Conservation (phyloP, 139 green algal species). For the Pseudopediastrum boryanum region DNA sequence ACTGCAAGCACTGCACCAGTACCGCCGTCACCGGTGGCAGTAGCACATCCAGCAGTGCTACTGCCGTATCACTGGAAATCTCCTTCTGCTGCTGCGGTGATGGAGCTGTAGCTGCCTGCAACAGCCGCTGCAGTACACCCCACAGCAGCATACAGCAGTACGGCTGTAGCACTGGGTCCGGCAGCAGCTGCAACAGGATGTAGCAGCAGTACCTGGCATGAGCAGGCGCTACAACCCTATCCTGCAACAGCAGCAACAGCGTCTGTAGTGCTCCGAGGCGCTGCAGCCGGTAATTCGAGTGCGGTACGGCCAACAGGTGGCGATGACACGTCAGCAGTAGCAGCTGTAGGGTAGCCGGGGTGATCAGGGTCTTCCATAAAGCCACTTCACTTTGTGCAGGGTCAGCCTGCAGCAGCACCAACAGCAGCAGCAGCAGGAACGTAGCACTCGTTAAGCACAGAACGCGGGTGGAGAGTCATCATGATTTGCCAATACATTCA, state of each 20-base stretch:
- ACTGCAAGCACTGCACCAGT: slow-evolving; percentile 41
- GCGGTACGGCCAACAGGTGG: slow-evolving; percentile 33
- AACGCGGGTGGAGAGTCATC: background rate
- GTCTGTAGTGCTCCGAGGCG: slow-evolving; percentile 44
- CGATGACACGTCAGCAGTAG: slow-evolving; percentile 50
- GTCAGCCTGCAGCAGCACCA: no score
- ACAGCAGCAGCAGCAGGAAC: background rate
- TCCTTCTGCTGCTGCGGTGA: background rate
- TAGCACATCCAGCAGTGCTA: slow-evolving; percentile 22
- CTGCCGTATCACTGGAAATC: background rate
- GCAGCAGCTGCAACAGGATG: slow-evolving; percentile 53
- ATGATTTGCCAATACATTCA: background rate
- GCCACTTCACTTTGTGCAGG: no score
- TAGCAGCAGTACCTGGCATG: slow-evolving; percentile 44
- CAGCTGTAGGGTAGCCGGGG: slow-evolving; percentile 11
- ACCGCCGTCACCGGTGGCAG: slow-evolving; percentile 45
- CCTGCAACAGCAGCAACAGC: slow-evolving; percentile 42
- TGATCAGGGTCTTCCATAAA: no score
- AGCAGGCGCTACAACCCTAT: slow-evolving; percentile 24
- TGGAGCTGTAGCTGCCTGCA: background rate
- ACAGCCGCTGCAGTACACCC: slow-evolving; percentile 23
- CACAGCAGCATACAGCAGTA: slow-evolving; percentile 48
- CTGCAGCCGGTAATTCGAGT: slow-evolving; percentile 39
- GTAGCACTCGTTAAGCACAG: background rate
- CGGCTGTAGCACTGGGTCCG: slow-evolving; percentile 17